Percentiles rank a stretch among this genome's conserved stretches.
Evolutionary conservation across 306 rosid species (phyloP).

Genomic region (Fragaria vesca): DNA sequence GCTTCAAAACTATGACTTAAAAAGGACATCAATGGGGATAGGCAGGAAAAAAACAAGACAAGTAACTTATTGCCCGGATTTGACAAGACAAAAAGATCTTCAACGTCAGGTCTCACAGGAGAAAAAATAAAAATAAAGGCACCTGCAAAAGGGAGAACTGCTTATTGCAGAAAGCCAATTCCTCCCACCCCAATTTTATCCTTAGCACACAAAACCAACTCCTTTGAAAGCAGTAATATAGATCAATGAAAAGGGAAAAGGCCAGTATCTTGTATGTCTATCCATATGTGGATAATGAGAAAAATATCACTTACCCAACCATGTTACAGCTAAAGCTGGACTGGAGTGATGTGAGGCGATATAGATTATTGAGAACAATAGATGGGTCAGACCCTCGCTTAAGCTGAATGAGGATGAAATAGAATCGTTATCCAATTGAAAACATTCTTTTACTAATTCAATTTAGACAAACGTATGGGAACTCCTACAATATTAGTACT

Average conservation of each 20-base stretch:
- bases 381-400: slow-evolving; percentile 88
- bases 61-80: background rate
- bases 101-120: background rate
- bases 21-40: background rate
- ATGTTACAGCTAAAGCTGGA: slow-evolving; percentile 92
- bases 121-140: background rate
- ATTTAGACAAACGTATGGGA: background rate
- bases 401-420: slow-evolving; percentile 53
- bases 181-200: background rate
- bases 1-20: background rate
- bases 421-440: slow-evolving; percentile 12
- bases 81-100: background rate
- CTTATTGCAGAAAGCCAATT: background rate
- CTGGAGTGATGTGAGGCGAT: slow-evolving; percentile 81
- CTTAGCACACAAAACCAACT: background rate
- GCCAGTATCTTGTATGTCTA: slow-evolving; percentile 8
- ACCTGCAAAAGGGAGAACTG: background rate
- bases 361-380: slow-evolving; percentile 82
- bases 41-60: background rate
- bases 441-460: background rate
- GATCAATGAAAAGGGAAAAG: slow-evolving; percentile 12
- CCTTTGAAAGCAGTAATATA: background rate
- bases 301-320: slow-evolving; percentile 81
- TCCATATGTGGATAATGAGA: background rate
- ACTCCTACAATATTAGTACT: background rate